A percentile compares a stretch with the other conserved stretches of the same genome.
Evolutionary conservation across 2,329 filamentous ascomycete genomes (phyloP).

Genomic region (Botrytis medusae): DNA sequence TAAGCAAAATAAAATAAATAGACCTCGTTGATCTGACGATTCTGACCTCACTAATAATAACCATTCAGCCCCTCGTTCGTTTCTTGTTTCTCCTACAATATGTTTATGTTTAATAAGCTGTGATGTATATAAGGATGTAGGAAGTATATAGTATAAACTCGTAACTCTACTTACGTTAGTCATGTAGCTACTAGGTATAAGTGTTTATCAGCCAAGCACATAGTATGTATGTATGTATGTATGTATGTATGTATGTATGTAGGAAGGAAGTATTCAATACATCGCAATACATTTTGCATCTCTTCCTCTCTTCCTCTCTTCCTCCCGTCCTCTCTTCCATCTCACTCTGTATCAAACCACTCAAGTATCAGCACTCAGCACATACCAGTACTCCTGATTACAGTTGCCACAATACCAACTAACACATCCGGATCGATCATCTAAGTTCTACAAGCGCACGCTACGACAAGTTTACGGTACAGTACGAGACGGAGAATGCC

Average conservation of each 20-base stretch:
- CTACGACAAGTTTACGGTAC: background rate
- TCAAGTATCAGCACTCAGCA: background rate
- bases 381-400: background rate
- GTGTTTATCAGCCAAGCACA: background rate
- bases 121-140: background rate
- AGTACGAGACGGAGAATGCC: background rate
- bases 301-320: background rate
- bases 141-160: background rate
- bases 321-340: background rate
- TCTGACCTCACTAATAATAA: background rate
- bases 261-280: background rate
- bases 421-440: background rate
- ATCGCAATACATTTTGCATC: background rate
- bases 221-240: background rate
- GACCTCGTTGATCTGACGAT: constrained; percentile 2
- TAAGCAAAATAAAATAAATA: background rate
- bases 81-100: background rate
- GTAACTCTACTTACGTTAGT: background rate
- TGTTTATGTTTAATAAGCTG: background rate
- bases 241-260: background rate
- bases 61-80: background rate
- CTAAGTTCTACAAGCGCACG: background rate
- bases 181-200: background rate
- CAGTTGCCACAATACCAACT: background rate
- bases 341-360: background rate